These are phyloP conservation scores for Porcisia deanei DNA, from an alignment of 208 protist species.

Conservation along the genomic window DNA sequence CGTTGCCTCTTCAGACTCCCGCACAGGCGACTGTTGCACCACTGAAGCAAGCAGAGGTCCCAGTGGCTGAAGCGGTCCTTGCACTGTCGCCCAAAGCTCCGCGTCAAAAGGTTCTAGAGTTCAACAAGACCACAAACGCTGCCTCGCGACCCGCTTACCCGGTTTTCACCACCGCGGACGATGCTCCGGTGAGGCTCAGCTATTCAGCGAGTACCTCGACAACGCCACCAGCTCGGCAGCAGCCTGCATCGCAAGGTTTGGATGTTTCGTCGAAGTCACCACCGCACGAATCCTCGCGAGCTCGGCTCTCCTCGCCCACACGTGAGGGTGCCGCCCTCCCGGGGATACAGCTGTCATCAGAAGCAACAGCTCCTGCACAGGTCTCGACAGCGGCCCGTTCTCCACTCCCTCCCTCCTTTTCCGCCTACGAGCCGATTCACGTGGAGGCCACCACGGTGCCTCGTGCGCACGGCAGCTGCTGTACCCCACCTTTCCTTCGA, in stretches of 20 bases:
- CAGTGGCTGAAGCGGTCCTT: background rate
- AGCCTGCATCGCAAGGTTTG: too few species aligned
- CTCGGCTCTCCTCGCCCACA: background rate
- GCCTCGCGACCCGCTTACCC: background rate
- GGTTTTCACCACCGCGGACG: background rate
- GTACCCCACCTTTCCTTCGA: background rate
- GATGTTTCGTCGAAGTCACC: background rate
- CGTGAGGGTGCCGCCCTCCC: background rate
- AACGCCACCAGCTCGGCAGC: background rate
- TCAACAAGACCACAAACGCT: background rate
- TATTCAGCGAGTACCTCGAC: background rate
- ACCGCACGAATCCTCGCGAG: background rate
- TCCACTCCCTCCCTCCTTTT: background rate
- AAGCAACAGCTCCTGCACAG: background rate
- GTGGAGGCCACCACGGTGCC: constrained; percentile 12
- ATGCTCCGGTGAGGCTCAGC: background rate
- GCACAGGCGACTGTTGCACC: background rate
- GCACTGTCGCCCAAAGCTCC: background rate
- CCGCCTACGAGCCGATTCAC: constrained; percentile 30
- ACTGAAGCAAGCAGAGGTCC: background rate
- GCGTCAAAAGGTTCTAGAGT: background rate
- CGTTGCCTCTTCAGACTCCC: too few species aligned
- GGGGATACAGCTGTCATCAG: background rate
- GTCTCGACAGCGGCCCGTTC: background rate
- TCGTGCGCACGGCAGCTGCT: constrained; percentile 11